Evolutionary conservation across 257 asterid genomes (phyloP), one percentile per base, ranked within the genome.

Genomic region (Scutellaria baicalensis): DNA sequence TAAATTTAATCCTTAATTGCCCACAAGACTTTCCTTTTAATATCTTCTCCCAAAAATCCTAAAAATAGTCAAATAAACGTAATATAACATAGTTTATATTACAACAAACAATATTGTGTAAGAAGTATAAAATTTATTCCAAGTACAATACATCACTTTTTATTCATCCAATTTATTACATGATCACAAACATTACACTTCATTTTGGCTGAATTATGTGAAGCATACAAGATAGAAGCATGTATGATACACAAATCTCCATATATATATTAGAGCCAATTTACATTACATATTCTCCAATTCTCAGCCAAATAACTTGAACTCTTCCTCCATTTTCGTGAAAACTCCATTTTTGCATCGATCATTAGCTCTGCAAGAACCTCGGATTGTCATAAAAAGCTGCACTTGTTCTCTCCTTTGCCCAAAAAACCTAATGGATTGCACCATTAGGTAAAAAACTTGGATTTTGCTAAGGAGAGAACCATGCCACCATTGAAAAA

Each of bases 401-500:
- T 64, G 47, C 61, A 6, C 20, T 36, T 33, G 18, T 18, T 54
- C 74, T 63, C 67, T 69, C 84, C 69, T 63, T 64, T 11, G 62
- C 82, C 72, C 40, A 57, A 49, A 78, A 78, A 81, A 69, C 77
- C 78, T 33, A 44, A 73, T 70, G 69, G 76, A 51, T 70, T 38
- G 38, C 64, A 47, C 79, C 86, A 61, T 35, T 73, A 64, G 82
- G 80, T 66, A 59, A 65, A 75, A 78, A 13, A 31, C 4, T 68
- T 71, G 83, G 74, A 60, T 70, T 38, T 36, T 42, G 23, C 42
- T 12, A 35, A 71, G 75, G 79, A 75, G 70, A 70, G 61, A 36
- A 50, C 10, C 9, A 54, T 18, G 31, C 55, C 43, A 43, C 64
- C 67, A 42, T 13, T 12, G 17, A 39, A 36, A 6, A 47, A 2